These are phyloP conservation scores for Acer negundo DNA, from an alignment of 345 rosid genomes.

Conservation along the genomic window DNA sequence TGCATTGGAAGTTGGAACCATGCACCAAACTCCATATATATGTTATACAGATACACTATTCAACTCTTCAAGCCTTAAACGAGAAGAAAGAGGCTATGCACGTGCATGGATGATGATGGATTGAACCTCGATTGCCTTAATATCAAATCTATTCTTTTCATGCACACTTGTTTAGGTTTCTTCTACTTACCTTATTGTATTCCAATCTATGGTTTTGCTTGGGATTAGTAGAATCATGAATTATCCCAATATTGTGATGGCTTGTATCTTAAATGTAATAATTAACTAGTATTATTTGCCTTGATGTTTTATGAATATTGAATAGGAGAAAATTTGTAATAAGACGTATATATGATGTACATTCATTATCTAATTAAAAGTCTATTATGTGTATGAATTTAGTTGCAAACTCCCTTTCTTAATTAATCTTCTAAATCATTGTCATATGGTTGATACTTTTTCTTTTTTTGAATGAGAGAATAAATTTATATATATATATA, in stretches of 20 bases:
- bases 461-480: too few relatives aligned
- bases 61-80: neutral
- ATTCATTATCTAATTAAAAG: too few relatives aligned
- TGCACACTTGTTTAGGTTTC: neutral
- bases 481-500: too few relatives aligned
- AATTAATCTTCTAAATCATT: too few relatives aligned
- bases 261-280: neutral
- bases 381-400: too few relatives aligned
- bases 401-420: too few relatives aligned
- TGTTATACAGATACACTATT: neutral
- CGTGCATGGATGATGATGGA: conserved; percentile 27
- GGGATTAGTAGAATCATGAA: conserved; percentile 17
- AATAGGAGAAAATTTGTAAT: too few relatives aligned
- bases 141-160: conserved; percentile 18
- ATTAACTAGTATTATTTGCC: neutral
- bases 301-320: too few relatives aligned
- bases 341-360: too few relatives aligned
- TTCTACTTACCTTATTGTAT: neutral
- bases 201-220: neutral
- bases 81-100: conserved; percentile 25
- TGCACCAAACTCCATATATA: conserved; percentile 10
- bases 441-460: too few relatives aligned
- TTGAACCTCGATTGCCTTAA: conserved; percentile 16
- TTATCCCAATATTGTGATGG: conserved; percentile 13
- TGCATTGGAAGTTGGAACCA: conserved; percentile 14